Percentiles rank a stretch among this genome's conserved stretches.
Conservation (phyloP, 2,329 filamentous ascomycete genomes). For the Graphiopsis chlorocephala region DNA sequence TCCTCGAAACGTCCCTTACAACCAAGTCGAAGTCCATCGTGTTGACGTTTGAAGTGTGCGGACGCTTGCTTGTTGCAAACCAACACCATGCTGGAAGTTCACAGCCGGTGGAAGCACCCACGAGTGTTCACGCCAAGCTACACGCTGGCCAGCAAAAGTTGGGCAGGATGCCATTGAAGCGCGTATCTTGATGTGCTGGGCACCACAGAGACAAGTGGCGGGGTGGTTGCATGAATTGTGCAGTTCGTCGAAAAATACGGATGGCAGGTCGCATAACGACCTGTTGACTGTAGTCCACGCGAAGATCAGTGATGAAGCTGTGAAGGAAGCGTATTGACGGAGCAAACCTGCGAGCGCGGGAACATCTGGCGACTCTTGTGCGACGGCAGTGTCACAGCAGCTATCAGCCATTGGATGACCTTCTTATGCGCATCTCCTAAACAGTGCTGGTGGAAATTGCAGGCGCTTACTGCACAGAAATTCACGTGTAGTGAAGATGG, state of each 20-base stretch:
- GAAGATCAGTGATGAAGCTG: background rate
- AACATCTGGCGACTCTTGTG: background rate
- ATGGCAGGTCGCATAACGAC: background rate
- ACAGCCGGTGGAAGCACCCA: background rate
- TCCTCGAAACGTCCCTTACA: background rate
- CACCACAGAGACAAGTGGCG: background rate
- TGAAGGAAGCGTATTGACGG: background rate
- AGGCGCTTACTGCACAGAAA: slow-evolving; percentile 8
- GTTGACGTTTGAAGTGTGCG: background rate
- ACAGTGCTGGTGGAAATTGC: background rate
- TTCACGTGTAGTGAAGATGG: background rate
- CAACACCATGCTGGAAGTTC: background rate
- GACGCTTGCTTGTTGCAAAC: background rate
- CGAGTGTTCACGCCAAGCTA: slow-evolving; percentile 1
- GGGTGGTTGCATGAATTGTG: background rate
- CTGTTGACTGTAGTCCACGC: background rate
- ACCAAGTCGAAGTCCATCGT: background rate
- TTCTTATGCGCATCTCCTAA: background rate
- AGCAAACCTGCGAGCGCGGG: background rate
- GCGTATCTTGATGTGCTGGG: background rate
- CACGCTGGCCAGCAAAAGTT: background rate
- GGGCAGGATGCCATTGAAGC: background rate
- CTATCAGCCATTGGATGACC: background rate
- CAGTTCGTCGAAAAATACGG: background rate
- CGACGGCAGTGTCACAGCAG: background rate